phyloP scores from a whole-genome alignment of 164 flowering plant species.

The Piper longum region DNA sequence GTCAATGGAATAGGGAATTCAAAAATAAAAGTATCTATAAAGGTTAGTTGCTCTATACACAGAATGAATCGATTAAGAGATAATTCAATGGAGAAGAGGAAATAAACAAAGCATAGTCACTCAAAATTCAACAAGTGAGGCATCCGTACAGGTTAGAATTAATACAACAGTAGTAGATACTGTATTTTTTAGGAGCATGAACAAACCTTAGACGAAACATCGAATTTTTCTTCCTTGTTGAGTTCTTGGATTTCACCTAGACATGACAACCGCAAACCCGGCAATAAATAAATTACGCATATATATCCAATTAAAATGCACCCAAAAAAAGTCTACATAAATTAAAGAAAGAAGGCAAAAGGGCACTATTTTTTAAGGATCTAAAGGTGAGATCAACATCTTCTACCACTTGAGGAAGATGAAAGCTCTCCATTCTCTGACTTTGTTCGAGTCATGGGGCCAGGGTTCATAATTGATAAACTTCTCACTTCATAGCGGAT shows the following conservation, averaged over 20 bases:
- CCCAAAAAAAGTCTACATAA: not conserved
- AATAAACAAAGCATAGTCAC: not conserved
- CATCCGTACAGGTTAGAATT: not conserved
- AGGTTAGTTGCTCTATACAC: not conserved
- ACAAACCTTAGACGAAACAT: not conserved
- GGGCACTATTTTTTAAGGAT: not conserved
- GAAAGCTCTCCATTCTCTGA: constrained; percentile 29
- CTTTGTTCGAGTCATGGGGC: constrained; percentile 52
- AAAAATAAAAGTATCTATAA: not conserved
- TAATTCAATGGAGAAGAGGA: not conserved
- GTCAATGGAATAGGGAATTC: too few relatives aligned
- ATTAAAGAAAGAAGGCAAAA: not conserved
- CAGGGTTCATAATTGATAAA: constrained; percentile 64
- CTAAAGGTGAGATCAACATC: not conserved
- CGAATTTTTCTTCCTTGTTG: constrained; percentile 7
- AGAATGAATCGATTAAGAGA: not conserved
- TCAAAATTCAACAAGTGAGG: not conserved
- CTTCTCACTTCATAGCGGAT: constrained; percentile 78
- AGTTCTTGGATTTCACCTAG: constrained; percentile 9
- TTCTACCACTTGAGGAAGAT: constrained; percentile 17
- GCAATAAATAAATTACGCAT: not conserved
- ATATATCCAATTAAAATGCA: too few relatives aligned
- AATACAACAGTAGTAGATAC: not conserved
- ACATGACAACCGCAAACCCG: constrained; percentile 7
- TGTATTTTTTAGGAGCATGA: not conserved